Percentiles rank a stretch among this genome's conserved stretches.
Conservation (phyloP, 2,329 filamentous ascomycete species). For the Plectosphaerella plurivora region DNA sequence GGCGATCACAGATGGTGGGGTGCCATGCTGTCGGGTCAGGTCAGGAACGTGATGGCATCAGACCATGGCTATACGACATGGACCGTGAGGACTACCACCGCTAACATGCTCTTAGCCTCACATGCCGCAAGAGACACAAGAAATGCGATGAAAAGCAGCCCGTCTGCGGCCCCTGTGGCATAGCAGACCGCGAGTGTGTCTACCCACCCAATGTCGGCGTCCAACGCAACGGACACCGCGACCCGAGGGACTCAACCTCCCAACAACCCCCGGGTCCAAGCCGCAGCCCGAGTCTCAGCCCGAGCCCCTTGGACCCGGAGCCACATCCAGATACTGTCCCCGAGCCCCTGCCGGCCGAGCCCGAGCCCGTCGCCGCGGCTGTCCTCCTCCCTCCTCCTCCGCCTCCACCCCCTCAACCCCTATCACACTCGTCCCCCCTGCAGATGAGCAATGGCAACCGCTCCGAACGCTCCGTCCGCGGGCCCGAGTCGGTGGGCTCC, state of each 20-base stretch:
- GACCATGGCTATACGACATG: too few relatives aligned
- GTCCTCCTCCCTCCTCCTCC: not conserved
- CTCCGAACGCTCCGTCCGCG: not conserved
- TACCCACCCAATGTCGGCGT: constrained; percentile 7
- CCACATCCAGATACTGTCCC: not conserved
- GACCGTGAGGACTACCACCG: not conserved
- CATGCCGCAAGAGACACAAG: constrained; percentile 40
- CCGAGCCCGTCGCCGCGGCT: not conserved
- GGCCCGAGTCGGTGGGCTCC: not conserved
- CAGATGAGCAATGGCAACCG: not conserved
- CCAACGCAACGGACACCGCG: not conserved
- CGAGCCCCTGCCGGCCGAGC: not conserved
- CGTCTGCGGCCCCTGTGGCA: constrained; percentile 17
- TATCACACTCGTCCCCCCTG: not conserved
- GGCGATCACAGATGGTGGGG: too few relatives aligned
- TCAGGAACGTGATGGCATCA: too few relatives aligned
- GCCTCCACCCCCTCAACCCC: not conserved
- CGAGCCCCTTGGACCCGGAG: too few relatives aligned
- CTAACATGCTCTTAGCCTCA: constrained; percentile 22
- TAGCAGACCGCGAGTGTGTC: constrained; percentile 16
- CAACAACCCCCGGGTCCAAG: not conserved
- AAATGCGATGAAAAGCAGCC: constrained; percentile 43
- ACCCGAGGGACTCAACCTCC: not conserved
- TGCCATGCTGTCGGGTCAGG: too few relatives aligned
- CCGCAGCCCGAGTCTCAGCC: not conserved